Conservation (phyloP, 306 rosid species). For the Sophora flavescens region DNA sequence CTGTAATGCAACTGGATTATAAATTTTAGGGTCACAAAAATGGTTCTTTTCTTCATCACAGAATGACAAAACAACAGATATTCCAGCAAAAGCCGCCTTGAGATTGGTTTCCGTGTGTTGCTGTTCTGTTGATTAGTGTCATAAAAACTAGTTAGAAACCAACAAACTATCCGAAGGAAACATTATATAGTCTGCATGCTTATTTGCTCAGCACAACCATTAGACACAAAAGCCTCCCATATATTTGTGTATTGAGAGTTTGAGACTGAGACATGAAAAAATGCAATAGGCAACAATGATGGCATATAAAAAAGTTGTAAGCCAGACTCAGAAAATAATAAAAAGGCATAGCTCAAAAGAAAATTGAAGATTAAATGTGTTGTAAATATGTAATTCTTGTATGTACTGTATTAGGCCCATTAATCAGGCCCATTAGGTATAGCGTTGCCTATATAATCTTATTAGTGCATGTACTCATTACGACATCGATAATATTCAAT, state of each 20-base stretch:
- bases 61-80: conserved; percentile 76
- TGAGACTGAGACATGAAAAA: conserved; percentile 35
- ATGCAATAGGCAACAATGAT: conserved; percentile 30
- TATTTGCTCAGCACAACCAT: conserved; percentile 14
- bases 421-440: too few relatives aligned
- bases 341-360: conserved; percentile 18
- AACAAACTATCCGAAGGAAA: conserved; percentile 36
- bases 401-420: too few relatives aligned
- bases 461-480: too few relatives aligned
- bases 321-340: conserved; percentile 4
- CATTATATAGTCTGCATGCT: conserved; percentile 24
- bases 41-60: conserved; percentile 59
- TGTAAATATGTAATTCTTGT: too few relatives aligned
- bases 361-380: conserved; percentile 20
- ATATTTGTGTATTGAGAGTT: conserved; percentile 21
- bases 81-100: conserved; percentile 80
- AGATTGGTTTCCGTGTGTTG: conserved; percentile 89
- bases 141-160: conserved; percentile 36
- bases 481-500: too few relatives aligned
- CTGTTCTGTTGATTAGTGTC: conserved; percentile 66
- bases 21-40: conserved; percentile 45
- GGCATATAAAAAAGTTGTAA: conserved; percentile 13
- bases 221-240: conserved; percentile 20
- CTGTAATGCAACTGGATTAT: conserved; percentile 48
- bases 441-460: too few relatives aligned